These are phyloP conservation scores for Saitozyma podzolica DNA, from an alignment of 768 basidiomycete genomes.

Conservation along the genomic window DNA sequence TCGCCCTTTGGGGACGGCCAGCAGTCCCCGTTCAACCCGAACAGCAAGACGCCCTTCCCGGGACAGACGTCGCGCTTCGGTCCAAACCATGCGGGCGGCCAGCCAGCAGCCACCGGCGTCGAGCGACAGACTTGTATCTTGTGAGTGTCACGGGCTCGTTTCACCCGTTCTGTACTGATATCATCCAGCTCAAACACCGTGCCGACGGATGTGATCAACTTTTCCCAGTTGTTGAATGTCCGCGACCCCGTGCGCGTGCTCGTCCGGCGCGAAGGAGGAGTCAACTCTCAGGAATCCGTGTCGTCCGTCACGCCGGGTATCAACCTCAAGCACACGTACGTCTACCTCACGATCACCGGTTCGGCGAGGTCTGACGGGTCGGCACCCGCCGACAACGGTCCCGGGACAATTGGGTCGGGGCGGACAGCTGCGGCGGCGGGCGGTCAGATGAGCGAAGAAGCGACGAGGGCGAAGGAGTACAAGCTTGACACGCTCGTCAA, in stretches of 20 bases:
- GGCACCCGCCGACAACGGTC: conserved; percentile 58
- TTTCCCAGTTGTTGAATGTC: conserved; percentile 87
- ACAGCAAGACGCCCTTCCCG: conserved; percentile 51
- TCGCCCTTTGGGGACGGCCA: conserved; percentile 50
- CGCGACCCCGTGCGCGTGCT: conserved; percentile 97
- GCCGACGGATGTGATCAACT: conserved; percentile 83
- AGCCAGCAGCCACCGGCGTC: conserved; percentile 11
- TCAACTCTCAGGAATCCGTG: conserved; percentile 47
- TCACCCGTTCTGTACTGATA: neutral
- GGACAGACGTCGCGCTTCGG: conserved; percentile 29
- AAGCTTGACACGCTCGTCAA: conserved; percentile 76
- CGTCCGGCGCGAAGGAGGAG: conserved; percentile 66
- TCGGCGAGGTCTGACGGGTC: conserved; percentile 61
- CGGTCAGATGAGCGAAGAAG: conserved; percentile 38
- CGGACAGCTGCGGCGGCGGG: conserved; percentile 49
- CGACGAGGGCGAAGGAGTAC: conserved; percentile 49
- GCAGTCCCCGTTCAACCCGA: conserved; percentile 53
- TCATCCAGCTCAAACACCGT: conserved; percentile 93
- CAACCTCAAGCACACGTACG: conserved; percentile 83
- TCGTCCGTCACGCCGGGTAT: conserved; percentile 45
- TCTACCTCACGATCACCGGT: conserved; percentile 89
- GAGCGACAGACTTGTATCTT: conserved; percentile 52
- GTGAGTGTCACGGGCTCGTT: conserved; percentile 23
- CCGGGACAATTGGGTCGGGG: conserved; percentile 89
- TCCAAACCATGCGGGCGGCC: conserved; percentile 12